Evolutionary conservation across 2,329 filamentous ascomycete genomes (phyloP).

Genomic region (Cordyceps fumosorosea): DNA sequence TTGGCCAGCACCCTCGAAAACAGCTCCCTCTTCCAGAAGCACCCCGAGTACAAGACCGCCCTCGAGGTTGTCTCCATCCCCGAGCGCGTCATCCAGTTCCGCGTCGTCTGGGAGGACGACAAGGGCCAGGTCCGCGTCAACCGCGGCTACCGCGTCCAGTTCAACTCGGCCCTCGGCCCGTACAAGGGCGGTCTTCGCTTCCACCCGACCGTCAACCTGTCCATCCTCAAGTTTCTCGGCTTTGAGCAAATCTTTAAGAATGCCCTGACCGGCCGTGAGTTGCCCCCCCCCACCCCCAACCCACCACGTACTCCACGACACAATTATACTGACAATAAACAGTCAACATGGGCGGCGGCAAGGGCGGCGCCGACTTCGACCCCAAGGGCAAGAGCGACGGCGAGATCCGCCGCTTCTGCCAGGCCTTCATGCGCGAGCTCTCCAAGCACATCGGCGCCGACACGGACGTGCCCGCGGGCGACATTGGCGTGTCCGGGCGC

Average conservation of each 20-base stretch:
- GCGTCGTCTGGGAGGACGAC: slow-evolving; percentile 95
- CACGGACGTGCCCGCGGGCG: slow-evolving; percentile 92
- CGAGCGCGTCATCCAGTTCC: slow-evolving; percentile 95
- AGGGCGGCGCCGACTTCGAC: slow-evolving; percentile 97
- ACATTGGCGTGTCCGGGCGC: slow-evolving; percentile 87
- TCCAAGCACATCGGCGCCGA: slow-evolving; percentile 93
- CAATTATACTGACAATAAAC: slow-evolving; percentile 14
- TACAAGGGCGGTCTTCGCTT: slow-evolving; percentile 98
- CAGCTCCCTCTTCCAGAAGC: slow-evolving; percentile 85
- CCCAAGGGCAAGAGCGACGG: slow-evolving; percentile 97
- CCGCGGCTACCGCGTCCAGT: slow-evolving; percentile 93
- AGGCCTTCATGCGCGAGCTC: slow-evolving; percentile 92
- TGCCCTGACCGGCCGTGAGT: slow-evolving; percentile 81
- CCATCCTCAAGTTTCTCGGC: slow-evolving; percentile 89
- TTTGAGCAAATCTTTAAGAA: slow-evolving; percentile 99
- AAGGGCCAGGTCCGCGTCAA: slow-evolving; percentile 84
- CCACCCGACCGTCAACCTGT: slow-evolving; percentile 80
- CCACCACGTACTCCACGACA: slow-evolving; percentile 20
- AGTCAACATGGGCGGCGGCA: slow-evolving; percentile 82
- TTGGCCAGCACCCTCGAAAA: slow-evolving; percentile 91
- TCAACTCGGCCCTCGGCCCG: slow-evolving; percentile 94
- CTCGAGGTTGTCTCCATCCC: slow-evolving; percentile 83
- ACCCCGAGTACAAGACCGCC: slow-evolving; percentile 90
- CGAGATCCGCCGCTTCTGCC: slow-evolving; percentile 97
- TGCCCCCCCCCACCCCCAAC: not conserved